Evolutionary conservation across 768 basidiomycete genomes (phyloP), one percentile per base, ranked within the genome.

Genomic region (Suillus placidus): DNA sequence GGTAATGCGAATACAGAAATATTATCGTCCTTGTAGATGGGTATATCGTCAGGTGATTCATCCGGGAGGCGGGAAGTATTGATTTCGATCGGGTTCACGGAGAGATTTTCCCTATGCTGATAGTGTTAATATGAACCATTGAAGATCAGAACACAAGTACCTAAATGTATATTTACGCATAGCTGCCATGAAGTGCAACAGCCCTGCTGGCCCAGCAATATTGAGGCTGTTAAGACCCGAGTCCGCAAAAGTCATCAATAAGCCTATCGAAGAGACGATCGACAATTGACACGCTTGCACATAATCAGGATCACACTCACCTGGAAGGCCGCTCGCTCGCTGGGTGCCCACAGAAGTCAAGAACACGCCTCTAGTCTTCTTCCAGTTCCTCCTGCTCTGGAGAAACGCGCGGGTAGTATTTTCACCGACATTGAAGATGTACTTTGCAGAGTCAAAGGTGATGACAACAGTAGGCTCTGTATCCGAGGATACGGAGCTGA

Each of bases 371-470:
- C 82, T 83, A 6, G 91, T 81, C 69, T 86, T 90, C 73, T 83
- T 87, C 84, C 92, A 86, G 58, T 86, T 86, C 54, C 84, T 79
- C 68, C 79, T 80, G 65, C 87, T 87, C 78, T 95, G 90, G 18
- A 89, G 77, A 72, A 91, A 91, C 0, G 90, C 79, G 42, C 96
- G 81, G 87, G 51, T 88, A 2, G 90, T 88, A 65, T 90, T 91
- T 76, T 97, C 95, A 9, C 93, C 90, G 23, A 83, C 87, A 76
- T 95, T 95, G 83, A 98, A 94, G 45, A 96, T 82, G 70, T 95
- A 98, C 70, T 93, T 91, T 14, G 85, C 89, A 62, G 84, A 81
- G 69, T 92, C 90, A 74, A 95, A 95, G 1, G 84, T 82, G 69
- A 97, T 77, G 66, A 91, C 78, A 32, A 97, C 78, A 10, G 90